A percentile compares a stretch with the other conserved stretches of the same genome.
Conservation (phyloP, 2,329 filamentous ascomycete genomes). For the Cladophialophora psammophila region DNA sequence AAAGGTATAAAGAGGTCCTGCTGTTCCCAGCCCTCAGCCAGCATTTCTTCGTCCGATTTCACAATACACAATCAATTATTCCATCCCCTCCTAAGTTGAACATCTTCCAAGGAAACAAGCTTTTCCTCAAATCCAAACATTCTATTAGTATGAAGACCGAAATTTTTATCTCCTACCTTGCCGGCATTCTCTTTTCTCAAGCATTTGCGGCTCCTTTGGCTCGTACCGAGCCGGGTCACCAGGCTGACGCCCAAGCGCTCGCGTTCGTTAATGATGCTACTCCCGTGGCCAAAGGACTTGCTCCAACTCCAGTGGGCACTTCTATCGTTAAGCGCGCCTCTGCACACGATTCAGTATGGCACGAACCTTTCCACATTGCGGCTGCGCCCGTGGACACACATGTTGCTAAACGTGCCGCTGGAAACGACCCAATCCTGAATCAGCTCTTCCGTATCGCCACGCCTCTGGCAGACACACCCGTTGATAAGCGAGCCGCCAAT, state of each 20-base stretch:
- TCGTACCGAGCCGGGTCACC: neutral
- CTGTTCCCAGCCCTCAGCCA: neutral
- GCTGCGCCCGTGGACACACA: neutral
- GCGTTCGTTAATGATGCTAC: neutral
- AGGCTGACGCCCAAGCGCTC: neutral
- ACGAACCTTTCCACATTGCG: too few relatives aligned
- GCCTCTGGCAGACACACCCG: too few relatives aligned
- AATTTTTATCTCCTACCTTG: neutral
- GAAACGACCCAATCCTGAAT: neutral
- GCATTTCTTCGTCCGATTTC: neutral
- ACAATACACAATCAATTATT: neutral
- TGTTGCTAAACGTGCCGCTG: too few relatives aligned
- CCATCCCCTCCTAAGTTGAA: neutral
- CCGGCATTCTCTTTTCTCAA: neutral
- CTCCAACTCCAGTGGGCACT: neutral
- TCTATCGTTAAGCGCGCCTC: too few relatives aligned
- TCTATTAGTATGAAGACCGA: neutral
- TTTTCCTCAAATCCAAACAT: neutral
- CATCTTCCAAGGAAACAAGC: neutral
- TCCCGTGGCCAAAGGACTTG: neutral
- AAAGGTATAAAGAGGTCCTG: neutral
- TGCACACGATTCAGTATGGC: too few relatives aligned
- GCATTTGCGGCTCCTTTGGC: neutral
- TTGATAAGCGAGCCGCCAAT: too few relatives aligned
- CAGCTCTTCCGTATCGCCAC: too few relatives aligned